phyloP scores from a whole-genome alignment of 805 yeast genomes.

The Metschnikowia cubensis region DNA sequence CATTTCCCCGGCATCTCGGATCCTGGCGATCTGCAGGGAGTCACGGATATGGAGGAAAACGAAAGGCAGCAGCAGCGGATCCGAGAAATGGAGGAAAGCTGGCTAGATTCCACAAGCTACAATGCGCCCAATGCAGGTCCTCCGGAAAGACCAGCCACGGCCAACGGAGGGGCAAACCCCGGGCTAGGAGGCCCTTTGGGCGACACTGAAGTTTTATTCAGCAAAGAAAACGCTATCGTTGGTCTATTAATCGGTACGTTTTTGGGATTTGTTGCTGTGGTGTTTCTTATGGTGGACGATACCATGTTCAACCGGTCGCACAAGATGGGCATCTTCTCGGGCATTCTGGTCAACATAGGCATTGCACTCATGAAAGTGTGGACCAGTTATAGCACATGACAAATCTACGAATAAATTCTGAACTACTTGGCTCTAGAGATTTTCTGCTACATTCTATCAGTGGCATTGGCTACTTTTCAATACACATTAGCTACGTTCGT shows the following conservation, averaged over 20 bases:
- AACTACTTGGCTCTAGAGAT: no score
- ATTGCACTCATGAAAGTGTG: constrained; percentile 55
- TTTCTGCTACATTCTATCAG: no score
- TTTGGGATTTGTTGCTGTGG: constrained; percentile 61
- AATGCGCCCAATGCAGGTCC: not conserved
- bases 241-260: constrained; percentile 74
- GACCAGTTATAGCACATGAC: constrained; percentile 5
- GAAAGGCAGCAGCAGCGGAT: constrained; percentile 39
- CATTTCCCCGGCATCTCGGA: constrained; percentile 46
- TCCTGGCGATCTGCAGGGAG: constrained; percentile 18
- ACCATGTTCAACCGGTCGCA: constrained; percentile 58
- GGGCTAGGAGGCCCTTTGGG: constrained; percentile 6
- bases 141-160: constrained; percentile 32
- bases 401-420: no score
- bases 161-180: constrained; percentile 5
- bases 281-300: constrained; percentile 60
- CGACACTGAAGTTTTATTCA: not conserved
- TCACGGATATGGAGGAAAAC: constrained; percentile 39
- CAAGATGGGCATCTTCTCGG: constrained; percentile 67
- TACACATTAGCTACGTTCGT: not conserved
- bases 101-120: constrained; percentile 69
- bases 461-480: no score
- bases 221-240: constrained; percentile 61
- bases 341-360: constrained; percentile 62
- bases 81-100: constrained; percentile 73